A percentile compares a stretch with the other conserved stretches of the same genome.
Evolutionary conservation across 371 early-diverging fungal genomes (phyloP).

Genomic region (Mortierella sp.): DNA sequence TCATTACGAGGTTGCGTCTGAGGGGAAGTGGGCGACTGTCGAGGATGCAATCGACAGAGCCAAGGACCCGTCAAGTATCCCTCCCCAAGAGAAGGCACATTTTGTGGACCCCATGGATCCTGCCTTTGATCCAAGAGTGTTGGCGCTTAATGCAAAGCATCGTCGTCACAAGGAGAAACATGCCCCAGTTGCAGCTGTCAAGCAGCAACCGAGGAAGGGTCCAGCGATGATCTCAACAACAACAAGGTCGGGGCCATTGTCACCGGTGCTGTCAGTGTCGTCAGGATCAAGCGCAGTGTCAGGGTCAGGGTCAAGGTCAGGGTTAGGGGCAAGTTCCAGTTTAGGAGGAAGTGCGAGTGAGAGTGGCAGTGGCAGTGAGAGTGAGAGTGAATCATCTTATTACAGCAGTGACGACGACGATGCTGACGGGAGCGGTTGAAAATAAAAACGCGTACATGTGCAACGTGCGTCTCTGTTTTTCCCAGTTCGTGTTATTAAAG

Average conservation of each 20-base stretch:
- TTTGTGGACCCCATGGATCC: constrained; percentile 35
- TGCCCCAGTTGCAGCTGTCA: background rate
- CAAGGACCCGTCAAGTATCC: background rate
- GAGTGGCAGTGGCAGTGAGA: background rate
- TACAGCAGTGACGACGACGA: background rate
- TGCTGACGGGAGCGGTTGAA: background rate
- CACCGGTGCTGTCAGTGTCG: background rate
- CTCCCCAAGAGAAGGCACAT: background rate
- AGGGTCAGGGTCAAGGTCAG: background rate
- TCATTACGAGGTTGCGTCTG: constrained; percentile 17
- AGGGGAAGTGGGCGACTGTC: background rate
- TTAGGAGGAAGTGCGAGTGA: background rate
- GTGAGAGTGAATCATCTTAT: background rate
- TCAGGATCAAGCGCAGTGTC: background rate
- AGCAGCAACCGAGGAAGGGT: background rate
- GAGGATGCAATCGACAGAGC: background rate
- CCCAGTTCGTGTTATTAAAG: background rate
- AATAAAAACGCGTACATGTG: background rate
- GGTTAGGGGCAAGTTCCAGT: background rate
- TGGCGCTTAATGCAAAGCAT: background rate
- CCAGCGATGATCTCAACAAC: background rate
- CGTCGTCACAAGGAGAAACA: background rate
- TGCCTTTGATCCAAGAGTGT: background rate
- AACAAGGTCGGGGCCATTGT: background rate
- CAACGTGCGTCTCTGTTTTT: background rate